A percentile compares a stretch with the other conserved stretches of the same genome.
Conservation (phyloP, 176 grass and related monocot genomes). For the Hordeum marinum region DNA sequence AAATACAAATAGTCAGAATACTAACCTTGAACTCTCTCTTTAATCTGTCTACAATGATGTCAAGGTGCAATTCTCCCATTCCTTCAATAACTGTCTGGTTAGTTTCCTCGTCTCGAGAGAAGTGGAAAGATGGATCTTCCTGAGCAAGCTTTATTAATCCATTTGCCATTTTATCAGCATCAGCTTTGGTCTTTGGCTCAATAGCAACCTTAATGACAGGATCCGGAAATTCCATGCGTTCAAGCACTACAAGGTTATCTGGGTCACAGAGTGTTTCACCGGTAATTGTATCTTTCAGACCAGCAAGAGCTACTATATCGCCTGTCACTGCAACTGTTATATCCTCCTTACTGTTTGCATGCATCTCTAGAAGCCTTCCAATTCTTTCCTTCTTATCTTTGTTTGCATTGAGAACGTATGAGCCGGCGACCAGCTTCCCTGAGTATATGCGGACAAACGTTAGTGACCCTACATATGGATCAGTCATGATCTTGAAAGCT, state of each 20-base stretch:
- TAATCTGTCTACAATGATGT: constrained; percentile 92
- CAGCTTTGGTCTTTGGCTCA: constrained; percentile 96
- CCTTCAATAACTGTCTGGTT: constrained; percentile 99
- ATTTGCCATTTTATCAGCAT: constrained; percentile 95
- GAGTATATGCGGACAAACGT: constrained; percentile 97
- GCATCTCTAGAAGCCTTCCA: constrained; percentile 95
- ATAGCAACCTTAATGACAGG: constrained; percentile 99
- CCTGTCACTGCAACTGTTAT: constrained; percentile 67
- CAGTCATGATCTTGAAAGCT: constrained; percentile 99
- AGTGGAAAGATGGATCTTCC: constrained; percentile 97
- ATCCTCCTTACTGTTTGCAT: constrained; percentile 98
- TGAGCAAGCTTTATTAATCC: constrained; percentile 91
- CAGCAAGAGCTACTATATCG: constrained; percentile 95
- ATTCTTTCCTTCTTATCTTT: constrained; percentile 97
- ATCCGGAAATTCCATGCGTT: constrained; percentile 98
- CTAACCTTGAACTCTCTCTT: constrained; percentile 93
- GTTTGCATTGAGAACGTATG: constrained; percentile 95
- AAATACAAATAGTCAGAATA: constrained; percentile 17
- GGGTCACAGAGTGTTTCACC: constrained; percentile 89
- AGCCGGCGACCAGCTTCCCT: constrained; percentile 72
- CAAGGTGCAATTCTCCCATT: constrained; percentile 98
- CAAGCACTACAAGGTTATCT: constrained; percentile 81
- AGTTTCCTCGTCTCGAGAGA: constrained; percentile 96
- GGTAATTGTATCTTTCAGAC: constrained; percentile 93
- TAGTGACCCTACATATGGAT: constrained; percentile 89